These are phyloP conservation scores for Globisporangium alternatum DNA, from an alignment of 352 stramenopile species.

Conservation along the genomic window DNA sequence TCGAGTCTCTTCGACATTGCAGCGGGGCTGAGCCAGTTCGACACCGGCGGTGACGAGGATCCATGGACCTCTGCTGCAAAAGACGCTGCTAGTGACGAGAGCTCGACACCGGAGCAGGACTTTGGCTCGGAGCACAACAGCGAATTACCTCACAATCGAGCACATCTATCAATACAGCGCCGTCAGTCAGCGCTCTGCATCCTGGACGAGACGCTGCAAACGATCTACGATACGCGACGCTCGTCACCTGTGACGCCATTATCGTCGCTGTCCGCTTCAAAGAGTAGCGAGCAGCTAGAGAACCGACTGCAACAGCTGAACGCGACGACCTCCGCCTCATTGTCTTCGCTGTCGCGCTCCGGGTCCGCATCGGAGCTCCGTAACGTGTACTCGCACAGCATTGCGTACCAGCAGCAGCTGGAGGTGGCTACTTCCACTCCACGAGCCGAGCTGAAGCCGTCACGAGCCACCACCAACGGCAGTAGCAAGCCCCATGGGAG, in stretches of 20 bases:
- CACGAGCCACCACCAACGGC: not conserved
- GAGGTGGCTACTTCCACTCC: not conserved
- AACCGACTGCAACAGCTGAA: constrained; percentile 11
- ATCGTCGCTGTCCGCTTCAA: not conserved
- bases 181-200: constrained; percentile 34
- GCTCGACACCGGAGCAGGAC: not conserved
- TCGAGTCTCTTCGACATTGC: constrained; percentile 63
- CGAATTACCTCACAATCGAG: not conserved
- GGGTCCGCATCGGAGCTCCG: constrained; percentile 6
- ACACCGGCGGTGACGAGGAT: constrained; percentile 2
- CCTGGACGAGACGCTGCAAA: constrained; percentile 50
- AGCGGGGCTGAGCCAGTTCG: constrained; percentile 45
- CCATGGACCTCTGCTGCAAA: not conserved
- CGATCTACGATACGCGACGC: constrained; percentile 32
- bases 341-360: not conserved
- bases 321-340: not conserved
- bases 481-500: not conserved
- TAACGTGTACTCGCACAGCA: constrained; percentile 10
- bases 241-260: not conserved
- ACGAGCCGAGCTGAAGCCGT: not conserved
- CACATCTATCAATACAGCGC: not conserved
- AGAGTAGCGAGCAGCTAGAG: constrained; percentile 12
- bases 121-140: not conserved
- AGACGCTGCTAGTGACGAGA: not conserved
- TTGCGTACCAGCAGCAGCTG: constrained; percentile 7